Base-by-base conservation (phyloP, 2,329 filamentous ascomycete genomes). In the Podosphaera xanthii region DNA sequence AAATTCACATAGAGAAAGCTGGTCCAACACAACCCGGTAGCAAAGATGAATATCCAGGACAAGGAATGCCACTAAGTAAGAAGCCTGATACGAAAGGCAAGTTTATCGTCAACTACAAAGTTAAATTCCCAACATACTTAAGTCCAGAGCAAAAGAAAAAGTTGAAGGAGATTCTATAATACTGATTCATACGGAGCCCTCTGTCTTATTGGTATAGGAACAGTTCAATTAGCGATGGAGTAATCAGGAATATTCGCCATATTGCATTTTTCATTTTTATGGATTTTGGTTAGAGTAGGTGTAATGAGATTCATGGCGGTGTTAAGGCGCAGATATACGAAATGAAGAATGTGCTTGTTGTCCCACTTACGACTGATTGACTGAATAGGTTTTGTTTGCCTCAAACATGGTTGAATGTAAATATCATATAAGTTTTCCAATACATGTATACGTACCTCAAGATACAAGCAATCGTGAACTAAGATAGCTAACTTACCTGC, bases 41-140 rank as follows among this genome's bases (percentile, higher is more conserved):
- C 70, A 82, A 82, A 65, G 90, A 96, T 64, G 76, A 77, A 38
- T 98, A 86, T 69, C 92, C 92, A 0, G 79, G 80, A 4, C 76
- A 87, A n/a, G 92, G 92, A 61, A 97, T 98, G 92, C 89, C 90
- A 44, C 82, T 92, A 67, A 87, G 87, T 62, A 97, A 95, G 78
- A 91, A 89, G 69, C 87, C 87, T 0, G 81, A 75, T 61, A 79
- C 89, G 66, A 80, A 91, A 60, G 92, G 92, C 33, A 88, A 95
- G 69, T 87, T 98, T 64, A 74, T 97, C 60, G 78, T 98, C 61
- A 86, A 83, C 61, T 90, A 95, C 67, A 92, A 92, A 68, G 90
- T 98, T 70, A 90, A 87, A 69, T 97, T 95, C 74, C 92, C 92
- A 0, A 83, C 82, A 2, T 83, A 72, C 48, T 72, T 98, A 71